A percentile compares a stretch with the other conserved stretches of the same genome.
These are phyloP conservation scores for Tillandsia fasciculata DNA, from an alignment of 176 grass and related monocot genomes.

Conservation along the genomic window DNA sequence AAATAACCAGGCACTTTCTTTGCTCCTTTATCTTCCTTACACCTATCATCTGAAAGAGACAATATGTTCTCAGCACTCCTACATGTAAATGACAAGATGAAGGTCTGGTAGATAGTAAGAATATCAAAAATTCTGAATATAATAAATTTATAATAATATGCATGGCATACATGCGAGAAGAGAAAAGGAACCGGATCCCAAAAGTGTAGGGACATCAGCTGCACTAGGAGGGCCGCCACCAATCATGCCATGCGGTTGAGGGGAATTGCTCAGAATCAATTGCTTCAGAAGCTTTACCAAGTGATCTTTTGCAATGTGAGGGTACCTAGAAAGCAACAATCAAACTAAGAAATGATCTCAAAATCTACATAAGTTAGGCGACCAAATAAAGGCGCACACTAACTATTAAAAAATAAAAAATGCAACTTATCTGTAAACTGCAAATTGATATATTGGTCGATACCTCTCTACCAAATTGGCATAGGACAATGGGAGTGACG, in stretches of 20 bases:
- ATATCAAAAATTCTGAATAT: background rate
- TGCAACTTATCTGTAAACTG: background rate
- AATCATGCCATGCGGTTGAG: slow-evolving; percentile 39
- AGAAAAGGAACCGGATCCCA: slow-evolving; percentile 75
- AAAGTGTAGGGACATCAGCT: slow-evolving; percentile 76
- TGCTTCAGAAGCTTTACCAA: slow-evolving; percentile 93
- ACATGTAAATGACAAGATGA: background rate
- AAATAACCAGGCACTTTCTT: slow-evolving; percentile 53
- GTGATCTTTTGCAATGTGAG: slow-evolving; percentile 89
- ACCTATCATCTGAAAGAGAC: slow-evolving; percentile 54
- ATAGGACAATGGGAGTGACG: slow-evolving; percentile 83
- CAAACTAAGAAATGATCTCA: slow-evolving; percentile 9
- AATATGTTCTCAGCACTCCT: slow-evolving; percentile 1
- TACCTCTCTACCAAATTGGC: slow-evolving; percentile 85
- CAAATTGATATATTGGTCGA: background rate
- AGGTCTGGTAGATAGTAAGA: background rate
- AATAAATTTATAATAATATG: background rate
- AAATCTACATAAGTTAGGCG: slow-evolving; percentile 11
- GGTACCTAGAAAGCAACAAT: slow-evolving; percentile 51
- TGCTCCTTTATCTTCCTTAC: slow-evolving; percentile 39
- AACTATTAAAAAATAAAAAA: background rate
- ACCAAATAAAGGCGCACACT: slow-evolving; percentile 4
- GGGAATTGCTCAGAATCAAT: slow-evolving; percentile 58
- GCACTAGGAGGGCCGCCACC: slow-evolving; percentile 53
- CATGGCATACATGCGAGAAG: slow-evolving; percentile 70